Conservation (phyloP, 495 filamentous ascomycete genomes). For the Daldinia vernicosa region DNA sequence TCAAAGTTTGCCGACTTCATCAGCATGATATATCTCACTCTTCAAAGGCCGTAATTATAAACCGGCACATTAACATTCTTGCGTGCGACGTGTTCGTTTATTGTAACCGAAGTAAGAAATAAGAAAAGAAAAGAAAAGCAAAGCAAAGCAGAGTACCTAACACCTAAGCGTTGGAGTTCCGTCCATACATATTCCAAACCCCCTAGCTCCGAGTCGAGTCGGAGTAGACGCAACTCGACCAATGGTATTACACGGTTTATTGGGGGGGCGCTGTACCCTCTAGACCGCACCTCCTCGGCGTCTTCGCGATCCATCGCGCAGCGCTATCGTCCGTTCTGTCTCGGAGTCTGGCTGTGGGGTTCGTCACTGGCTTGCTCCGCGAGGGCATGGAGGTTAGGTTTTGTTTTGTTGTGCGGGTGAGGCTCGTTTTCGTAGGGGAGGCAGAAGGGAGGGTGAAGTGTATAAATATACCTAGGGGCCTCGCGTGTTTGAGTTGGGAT, state of each 20-base stretch:
- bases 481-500: too few species aligned
- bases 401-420: too few species aligned
- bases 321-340: background rate
- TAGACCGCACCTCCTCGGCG: conserved; percentile 9
- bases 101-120: background rate
- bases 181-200: background rate
- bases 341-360: background rate
- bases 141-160: too few species aligned
- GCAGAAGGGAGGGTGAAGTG: background rate
- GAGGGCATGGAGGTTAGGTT: background rate
- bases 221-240: conserved; percentile 25
- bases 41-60: background rate
- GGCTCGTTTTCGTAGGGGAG: background rate
- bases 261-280: background rate
- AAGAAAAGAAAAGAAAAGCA: too few species aligned
- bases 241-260: conserved; percentile 38
- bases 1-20: background rate
- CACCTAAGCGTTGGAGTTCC: background rate
- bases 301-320: background rate
- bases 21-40: background rate
- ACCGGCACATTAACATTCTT: background rate
- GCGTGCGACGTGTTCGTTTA: background rate
- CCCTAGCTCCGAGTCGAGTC: conserved; percentile 30
- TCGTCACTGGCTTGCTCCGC: background rate
- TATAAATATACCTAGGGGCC: too few species aligned